Evolutionary conservation across 768 basidiomycete genomes (phyloP).

Genomic region (Saitozyma podzolica): DNA sequence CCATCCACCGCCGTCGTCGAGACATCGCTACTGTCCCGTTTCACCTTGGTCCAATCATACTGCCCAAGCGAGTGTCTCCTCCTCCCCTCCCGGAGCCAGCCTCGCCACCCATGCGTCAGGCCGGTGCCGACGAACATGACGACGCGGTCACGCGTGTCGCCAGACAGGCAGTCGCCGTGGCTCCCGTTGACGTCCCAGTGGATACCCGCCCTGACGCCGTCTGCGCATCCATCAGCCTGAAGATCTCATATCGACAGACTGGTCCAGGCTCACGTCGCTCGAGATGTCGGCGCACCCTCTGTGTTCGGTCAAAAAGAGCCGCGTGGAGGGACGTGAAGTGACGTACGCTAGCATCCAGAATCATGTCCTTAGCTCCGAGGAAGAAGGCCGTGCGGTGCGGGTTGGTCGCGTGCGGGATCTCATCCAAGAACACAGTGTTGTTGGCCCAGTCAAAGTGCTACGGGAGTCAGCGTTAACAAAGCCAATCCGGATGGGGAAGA

Average conservation of each 20-base stretch:
- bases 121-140: conserved; percentile 43
- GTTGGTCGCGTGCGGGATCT: conserved; percentile 77
- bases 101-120: conserved; percentile 24
- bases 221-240: neutral
- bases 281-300: conserved; percentile 75
- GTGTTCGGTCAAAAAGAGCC: conserved; percentile 2
- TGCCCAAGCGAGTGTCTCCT: conserved; percentile 2
- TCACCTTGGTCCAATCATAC: neutral
- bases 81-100: conserved; percentile 1
- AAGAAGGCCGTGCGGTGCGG: conserved; percentile 68
- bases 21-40: conserved; percentile 1
- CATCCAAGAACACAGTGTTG: conserved; percentile 86
- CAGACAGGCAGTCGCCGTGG: conserved; percentile 48
- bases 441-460: conserved; percentile 64
- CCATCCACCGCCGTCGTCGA: conserved; percentile 2
- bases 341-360: conserved; percentile 69
- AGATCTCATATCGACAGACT: neutral
- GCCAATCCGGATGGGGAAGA: neutral
- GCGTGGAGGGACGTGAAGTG: neutral
- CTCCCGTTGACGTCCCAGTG: conserved; percentile 35
- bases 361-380: conserved; percentile 77
- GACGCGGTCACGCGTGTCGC: conserved; percentile 34
- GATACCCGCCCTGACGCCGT: conserved; percentile 59
- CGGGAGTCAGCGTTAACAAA: neutral
- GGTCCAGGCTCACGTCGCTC: conserved; percentile 66